phyloP scores from a whole-genome alignment of 179 eudicot species.

The Carnegiea gigantea region DNA sequence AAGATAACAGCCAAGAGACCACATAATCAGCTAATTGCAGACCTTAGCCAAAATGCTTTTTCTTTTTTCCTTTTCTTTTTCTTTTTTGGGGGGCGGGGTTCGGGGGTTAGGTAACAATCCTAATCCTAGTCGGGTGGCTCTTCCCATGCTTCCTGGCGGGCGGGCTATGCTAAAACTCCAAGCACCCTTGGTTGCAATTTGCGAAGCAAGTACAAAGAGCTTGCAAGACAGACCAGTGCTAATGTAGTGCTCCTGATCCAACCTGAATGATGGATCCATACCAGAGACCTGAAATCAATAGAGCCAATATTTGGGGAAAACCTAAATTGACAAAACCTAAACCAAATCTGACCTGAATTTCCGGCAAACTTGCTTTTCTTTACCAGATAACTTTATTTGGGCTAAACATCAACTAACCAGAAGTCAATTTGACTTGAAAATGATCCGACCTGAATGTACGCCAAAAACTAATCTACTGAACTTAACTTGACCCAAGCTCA shows the following conservation, averaged over 20 bases:
- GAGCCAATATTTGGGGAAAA: background rate
- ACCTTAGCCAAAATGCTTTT: too few species aligned
- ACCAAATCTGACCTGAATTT: background rate
- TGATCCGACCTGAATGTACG: background rate
- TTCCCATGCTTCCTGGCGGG: too few species aligned
- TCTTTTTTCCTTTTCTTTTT: background rate
- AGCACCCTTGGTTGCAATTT: too few species aligned
- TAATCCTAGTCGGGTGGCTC: too few species aligned
- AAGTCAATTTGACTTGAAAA: background rate
- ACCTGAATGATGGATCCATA: background rate
- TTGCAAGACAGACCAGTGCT: background rate
- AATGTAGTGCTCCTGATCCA: background rate
- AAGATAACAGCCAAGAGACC: background rate
- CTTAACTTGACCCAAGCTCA: background rate
- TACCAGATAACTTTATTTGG: background rate
- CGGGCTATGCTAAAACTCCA: too few species aligned
- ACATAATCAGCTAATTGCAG: too few species aligned
- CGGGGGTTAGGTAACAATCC: too few species aligned
- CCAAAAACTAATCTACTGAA: background rate
- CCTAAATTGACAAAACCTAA: background rate
- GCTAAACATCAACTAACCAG: background rate
- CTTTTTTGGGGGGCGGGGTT: background rate
- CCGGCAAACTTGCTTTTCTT: background rate
- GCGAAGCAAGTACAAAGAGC: background rate
- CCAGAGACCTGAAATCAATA: background rate